Base-by-base conservation (phyloP, 2,329 filamentous ascomycete species). In the Phaeophleospora eucalypticola region DNA sequence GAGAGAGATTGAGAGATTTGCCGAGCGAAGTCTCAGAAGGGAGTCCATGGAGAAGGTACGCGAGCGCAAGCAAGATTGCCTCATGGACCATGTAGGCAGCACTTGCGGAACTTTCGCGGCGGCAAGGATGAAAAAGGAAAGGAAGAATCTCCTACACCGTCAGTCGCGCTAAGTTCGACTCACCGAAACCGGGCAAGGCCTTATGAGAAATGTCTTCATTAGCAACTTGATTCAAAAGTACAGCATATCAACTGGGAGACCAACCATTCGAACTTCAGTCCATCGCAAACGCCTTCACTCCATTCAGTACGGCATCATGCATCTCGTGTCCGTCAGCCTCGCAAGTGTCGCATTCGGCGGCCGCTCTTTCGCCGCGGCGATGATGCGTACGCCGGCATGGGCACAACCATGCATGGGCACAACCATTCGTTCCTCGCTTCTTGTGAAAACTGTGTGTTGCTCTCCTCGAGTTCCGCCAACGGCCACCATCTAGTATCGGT, bases 401-500 rank as follows among this genome's bases (percentile, higher is more conserved):
- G n/a, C n/a, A n/a, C n/a, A n/a, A n/a, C n/a, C n/a, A n/a, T n/a
- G n/a, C n/a, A n/a, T n/a, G n/a, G n/a, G n/a, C n/a, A n/a, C n/a
- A n/a, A n/a, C n/a, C n/a, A n/a, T n/a, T 29, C 24, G 12, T 29
- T 6, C 24, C 24, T 29, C 24, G 24, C 7, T 29, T 29, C 24
- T 29, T 29, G 24, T 12, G 24, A 7, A 12, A 29, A 29, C 12
- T 29, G 24, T 12, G 7, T 29, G 6, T 6, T 29, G 12, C 12
- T 6, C 24, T 12, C 24, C 24, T 29, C 24, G 7, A 29, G 7
- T 29, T 12, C 24, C n/a, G n/a, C n/a, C n/a, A n/a, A n/a, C n/a
- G n/a, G n/a, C n/a, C n/a, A n/a, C 16, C 27, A 36, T 40, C 46
- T 57, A 87, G 64, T 87, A 86, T 48, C 83, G 72, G 62, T 86